Evolutionary conservation across 148 eudicot species (phyloP), one percentile per base, ranked within the genome.

Genomic region (Silene conica): DNA sequence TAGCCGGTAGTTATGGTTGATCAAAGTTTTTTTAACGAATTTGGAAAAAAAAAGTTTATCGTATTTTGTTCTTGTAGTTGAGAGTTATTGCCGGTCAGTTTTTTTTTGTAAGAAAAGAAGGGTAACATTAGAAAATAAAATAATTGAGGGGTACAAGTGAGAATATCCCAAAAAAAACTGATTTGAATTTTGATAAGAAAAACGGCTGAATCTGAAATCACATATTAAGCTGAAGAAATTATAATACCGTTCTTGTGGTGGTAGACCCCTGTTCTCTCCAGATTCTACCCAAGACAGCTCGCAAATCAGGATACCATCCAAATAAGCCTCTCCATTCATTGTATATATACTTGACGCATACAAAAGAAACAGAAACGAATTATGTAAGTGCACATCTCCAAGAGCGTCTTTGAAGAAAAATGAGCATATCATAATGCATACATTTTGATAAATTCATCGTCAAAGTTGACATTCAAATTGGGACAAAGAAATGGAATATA

Each of bases 241-340:
- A 15, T 25, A 34, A 62, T 88, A 94, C 98, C 98, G 73, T 80
- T 88, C 88, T 94, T 48, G 78, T 72, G 57, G 90, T 83, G 38
- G 87, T 70, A 41, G 90, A 67, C 69, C 82, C 82, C 60, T 82
- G 86, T 62, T 87, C 84, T 82, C 84, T 92, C 86, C 85, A 83
- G 20, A 85, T 79, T 80, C 85, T 85, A n/a, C 82, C 72, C 74
- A 92, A 71, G 38, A 90, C 34, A 31, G 91, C 83, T 59, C 89
- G 87, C 58, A 88, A 21, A 76, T 90, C 96, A 56, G 88, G 77
- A 69, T 89, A 76, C 96, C 89, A 92, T 71, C 92, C 88, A 63
- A 90, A 84, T 46, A 84, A 69, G 21, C 92, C 92, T 71, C 87
- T 82, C 89, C 87, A 84, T 75, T 88, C 91, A 56, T 88, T 88